Evolutionary conservation across 2,329 filamentous ascomycete genomes (phyloP).

Genomic region (Alternaria infectoria): DNA sequence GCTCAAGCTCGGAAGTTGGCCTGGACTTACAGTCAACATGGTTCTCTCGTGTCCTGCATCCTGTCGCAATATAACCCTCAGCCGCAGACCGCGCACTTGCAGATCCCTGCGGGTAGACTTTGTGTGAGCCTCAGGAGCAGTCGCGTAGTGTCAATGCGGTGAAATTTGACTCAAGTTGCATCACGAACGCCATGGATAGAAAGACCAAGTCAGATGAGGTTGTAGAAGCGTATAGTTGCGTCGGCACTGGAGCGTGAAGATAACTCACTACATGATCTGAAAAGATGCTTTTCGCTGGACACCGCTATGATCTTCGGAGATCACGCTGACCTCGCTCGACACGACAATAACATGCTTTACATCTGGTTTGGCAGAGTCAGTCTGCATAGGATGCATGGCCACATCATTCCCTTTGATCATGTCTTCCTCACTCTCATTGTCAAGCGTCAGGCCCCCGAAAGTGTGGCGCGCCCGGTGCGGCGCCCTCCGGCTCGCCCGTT

Average conservation of each 20-base stretch:
- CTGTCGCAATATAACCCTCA: not conserved
- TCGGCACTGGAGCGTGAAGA: not conserved
- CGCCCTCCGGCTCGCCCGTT: not conserved
- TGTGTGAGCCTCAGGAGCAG: not conserved
- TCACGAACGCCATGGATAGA: not conserved
- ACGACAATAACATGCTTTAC: not conserved
- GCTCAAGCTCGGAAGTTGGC: not conserved
- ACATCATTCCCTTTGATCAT: not conserved
- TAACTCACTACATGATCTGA: not conserved
- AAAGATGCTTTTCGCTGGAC: not conserved
- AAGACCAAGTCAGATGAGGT: not conserved
- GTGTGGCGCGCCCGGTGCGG: not conserved
- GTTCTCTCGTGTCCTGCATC: fast-evolving
- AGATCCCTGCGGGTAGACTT: not conserved
- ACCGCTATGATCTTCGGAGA: not conserved
- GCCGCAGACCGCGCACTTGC: fast-evolving
- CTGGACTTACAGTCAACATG: not conserved
- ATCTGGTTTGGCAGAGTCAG: not conserved
- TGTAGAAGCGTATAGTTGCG: not conserved
- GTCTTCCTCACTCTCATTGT: not conserved
- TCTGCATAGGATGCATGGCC: not conserved
- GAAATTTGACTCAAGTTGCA: not conserved
- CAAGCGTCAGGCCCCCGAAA: not conserved
- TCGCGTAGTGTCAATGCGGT: not conserved
- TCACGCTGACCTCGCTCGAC: not conserved